Conservation (phyloP, 257 asterid species). For the Salvia miltiorrhiza region DNA sequence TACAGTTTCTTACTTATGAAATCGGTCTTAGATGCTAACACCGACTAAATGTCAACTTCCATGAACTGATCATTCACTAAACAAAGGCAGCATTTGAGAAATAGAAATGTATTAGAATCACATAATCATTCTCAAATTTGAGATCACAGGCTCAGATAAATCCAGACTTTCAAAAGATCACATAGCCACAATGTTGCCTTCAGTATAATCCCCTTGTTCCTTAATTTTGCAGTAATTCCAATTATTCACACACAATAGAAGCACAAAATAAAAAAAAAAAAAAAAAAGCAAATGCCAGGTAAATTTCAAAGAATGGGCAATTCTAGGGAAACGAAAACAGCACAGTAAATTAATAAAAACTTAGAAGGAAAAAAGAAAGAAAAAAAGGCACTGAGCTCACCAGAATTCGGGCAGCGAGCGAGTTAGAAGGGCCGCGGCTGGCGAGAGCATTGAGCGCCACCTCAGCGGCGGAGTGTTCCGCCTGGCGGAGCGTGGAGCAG, state of each 20-base stretch:
- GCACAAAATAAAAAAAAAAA: not conserved
- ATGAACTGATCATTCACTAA: conserved; percentile 7
- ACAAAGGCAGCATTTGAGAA: conserved; percentile 13
- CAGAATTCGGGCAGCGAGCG: conserved; percentile 78
- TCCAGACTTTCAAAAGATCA: not conserved
- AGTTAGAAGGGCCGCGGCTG: conserved; percentile 68
- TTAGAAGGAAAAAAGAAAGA: not conserved
- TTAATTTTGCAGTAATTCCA: not conserved
- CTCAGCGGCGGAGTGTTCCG: conserved; percentile 93
- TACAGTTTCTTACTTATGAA: not conserved
- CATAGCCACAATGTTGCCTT: not conserved
- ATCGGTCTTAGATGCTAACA: not conserved
- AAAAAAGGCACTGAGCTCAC: conserved; percentile 23
- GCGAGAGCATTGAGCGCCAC: conserved; percentile 70
- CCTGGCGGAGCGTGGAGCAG: conserved; percentile 90
- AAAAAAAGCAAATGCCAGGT: not conserved
- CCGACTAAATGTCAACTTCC: not conserved
- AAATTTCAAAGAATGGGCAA: not conserved
- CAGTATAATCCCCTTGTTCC: not conserved
- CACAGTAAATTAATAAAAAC: not conserved
- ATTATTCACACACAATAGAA: conserved; percentile 5
- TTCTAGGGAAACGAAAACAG: not conserved
- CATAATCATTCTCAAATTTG: not conserved
- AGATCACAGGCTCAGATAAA: not conserved
- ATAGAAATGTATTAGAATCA: not conserved